Conservation (phyloP, 148 eudicot genomes). For the Diospyros lotus region DNA sequence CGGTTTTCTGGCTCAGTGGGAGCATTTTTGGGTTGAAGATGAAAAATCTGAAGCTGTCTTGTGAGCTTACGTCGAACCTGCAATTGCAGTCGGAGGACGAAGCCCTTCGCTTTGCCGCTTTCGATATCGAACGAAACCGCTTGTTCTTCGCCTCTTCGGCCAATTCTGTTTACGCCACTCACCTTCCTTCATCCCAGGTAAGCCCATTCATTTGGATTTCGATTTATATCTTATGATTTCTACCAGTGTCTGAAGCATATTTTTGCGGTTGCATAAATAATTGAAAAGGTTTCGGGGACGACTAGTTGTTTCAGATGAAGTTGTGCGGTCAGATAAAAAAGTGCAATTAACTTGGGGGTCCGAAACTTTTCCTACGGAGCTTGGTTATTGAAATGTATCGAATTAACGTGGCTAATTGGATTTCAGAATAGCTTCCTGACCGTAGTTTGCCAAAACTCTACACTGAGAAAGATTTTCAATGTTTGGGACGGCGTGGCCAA, state of each 20-base stretch:
- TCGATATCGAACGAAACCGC: conserved; percentile 85
- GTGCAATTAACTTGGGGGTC: background rate
- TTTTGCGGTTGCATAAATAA: background rate
- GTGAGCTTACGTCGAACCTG: conserved; percentile 52
- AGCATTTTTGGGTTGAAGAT: conserved; percentile 18
- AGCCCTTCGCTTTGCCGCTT: conserved; percentile 50
- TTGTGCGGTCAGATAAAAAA: background rate
- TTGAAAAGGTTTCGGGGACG: background rate
- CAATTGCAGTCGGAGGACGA: conserved; percentile 52
- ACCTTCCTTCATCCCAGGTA: conserved; percentile 55
- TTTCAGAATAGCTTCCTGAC: too few species aligned
- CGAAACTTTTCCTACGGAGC: background rate
- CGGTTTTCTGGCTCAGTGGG: background rate
- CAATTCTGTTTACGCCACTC: conserved; percentile 53
- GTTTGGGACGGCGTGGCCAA: too few species aligned
- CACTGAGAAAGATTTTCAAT: too few species aligned
- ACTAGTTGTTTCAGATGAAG: too few species aligned
- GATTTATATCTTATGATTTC: background rate
- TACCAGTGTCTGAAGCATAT: background rate
- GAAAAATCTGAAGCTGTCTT: conserved; percentile 72
- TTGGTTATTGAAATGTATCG: too few species aligned
- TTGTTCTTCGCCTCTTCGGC: conserved; percentile 79
- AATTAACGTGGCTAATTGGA: too few species aligned
- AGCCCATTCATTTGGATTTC: background rate
- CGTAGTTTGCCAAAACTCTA: too few species aligned